Evolutionary conservation across 1,139 yeast genomes (phyloP).

Genomic region (Arxiozyma slooffiae): DNA sequence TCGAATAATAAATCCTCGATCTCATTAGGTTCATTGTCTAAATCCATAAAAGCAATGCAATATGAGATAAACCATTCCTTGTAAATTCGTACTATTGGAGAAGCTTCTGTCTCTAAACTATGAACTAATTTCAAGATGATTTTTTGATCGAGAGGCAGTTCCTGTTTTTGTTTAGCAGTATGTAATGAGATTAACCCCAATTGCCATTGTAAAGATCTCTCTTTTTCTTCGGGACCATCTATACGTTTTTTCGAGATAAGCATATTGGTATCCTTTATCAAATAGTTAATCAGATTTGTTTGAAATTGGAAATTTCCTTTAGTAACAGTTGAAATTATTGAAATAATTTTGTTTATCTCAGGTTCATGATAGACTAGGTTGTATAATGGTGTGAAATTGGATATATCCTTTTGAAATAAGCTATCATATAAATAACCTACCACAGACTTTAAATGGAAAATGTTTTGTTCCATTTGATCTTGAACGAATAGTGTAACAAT

Average conservation of each 20-base stretch:
- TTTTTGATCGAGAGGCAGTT: neutral
- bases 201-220: slow-evolving; percentile 49
- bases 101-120: slow-evolving; percentile 41
- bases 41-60: slow-evolving; percentile 27
- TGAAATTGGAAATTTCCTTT: slow-evolving; percentile 34
- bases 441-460: slow-evolving; percentile 52
- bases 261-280: slow-evolving; percentile 37
- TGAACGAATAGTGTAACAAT: slow-evolving; percentile 40
- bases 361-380: slow-evolving; percentile 45
- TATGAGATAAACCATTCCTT: slow-evolving; percentile 68
- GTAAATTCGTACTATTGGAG: slow-evolving; percentile 66
- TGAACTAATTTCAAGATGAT: slow-evolving; percentile 22
- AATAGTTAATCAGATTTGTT: slow-evolving; percentile 34
- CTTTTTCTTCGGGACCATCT: slow-evolving; percentile 62
- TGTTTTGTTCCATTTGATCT: slow-evolving; percentile 46
- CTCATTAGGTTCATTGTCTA: slow-evolving; percentile 24
- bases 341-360: slow-evolving; percentile 49
- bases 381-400: slow-evolving; percentile 28
- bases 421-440: slow-evolving; percentile 44
- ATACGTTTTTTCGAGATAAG: slow-evolving; percentile 44
- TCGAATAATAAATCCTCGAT: slow-evolving; percentile 26
- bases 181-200: slow-evolving; percentile 38
- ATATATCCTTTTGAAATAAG: slow-evolving; percentile 14
- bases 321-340: slow-evolving; percentile 39
- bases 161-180: slow-evolving; percentile 8